phyloP scores from a whole-genome alignment of 176 grass and related monocot genomes.

The Chloris gayana region DNA sequence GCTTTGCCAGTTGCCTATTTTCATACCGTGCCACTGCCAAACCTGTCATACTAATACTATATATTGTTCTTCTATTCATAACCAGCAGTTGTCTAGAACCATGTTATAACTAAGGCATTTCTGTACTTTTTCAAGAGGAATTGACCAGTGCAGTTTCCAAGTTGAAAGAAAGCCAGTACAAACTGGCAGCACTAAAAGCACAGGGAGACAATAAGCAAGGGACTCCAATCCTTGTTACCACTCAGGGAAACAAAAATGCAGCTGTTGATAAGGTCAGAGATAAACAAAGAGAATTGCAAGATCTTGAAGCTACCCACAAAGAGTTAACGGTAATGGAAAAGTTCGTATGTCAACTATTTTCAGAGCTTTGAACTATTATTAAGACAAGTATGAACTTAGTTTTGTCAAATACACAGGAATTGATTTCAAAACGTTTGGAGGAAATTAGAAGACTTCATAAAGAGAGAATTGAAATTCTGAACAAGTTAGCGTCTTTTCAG shows the following conservation, averaged over 20 bases:
- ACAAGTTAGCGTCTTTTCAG: conserved; percentile 75
- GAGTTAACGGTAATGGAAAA: conserved; percentile 72
- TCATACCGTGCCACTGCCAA: not conserved
- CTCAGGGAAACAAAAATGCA: conserved; percentile 60
- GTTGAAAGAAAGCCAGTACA: conserved; percentile 75
- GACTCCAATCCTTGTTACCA: conserved; percentile 59
- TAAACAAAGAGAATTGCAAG: conserved; percentile 74
- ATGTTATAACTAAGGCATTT: conserved; percentile 29
- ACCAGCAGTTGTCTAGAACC: not conserved
- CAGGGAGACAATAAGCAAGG: conserved; percentile 63
- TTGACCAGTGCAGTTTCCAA: conserved; percentile 60
- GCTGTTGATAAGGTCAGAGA: conserved; percentile 60
- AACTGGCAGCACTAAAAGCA: conserved; percentile 65
- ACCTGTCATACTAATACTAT: not conserved
- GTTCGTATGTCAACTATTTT: conserved; percentile 3
- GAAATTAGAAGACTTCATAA: conserved; percentile 85
- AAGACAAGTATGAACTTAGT: not conserved
- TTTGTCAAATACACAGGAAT: conserved; percentile 49
- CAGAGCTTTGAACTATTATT: conserved; percentile 5
- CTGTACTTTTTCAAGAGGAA: conserved; percentile 73
- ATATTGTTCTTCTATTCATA: not conserved
- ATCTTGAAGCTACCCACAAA: conserved; percentile 74
- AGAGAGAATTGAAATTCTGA: conserved; percentile 87
- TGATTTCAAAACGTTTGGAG: conserved; percentile 63
- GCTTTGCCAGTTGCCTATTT: not conserved